A percentile compares a stretch with the other conserved stretches of the same genome.
phyloP scores from a whole-genome alignment of 169 alveolate species.

The Sarcocystis neurona region DNA sequence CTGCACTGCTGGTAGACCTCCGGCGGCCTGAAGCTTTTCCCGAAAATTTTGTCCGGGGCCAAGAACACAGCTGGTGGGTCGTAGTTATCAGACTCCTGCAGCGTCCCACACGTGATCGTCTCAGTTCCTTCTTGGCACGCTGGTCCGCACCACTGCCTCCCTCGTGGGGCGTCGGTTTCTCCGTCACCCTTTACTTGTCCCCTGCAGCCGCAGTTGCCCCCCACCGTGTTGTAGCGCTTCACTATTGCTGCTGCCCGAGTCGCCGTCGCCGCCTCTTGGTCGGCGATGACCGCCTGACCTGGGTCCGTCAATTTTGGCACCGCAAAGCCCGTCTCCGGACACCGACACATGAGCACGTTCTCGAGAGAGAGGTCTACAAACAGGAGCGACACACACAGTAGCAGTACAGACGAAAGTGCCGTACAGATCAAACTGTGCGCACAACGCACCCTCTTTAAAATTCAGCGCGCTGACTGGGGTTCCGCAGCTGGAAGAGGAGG shows the following conservation, averaged over 20 bases:
- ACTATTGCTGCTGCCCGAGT: conserved; percentile 24
- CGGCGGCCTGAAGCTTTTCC: conserved; percentile 81
- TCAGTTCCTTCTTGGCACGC: neutral
- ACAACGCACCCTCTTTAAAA: too few species aligned
- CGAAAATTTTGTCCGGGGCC: conserved; percentile 67
- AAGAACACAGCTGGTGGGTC: conserved; percentile 3
- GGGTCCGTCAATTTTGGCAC: conserved; percentile 78
- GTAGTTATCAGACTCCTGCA: too few species aligned
- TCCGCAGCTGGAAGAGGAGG: too few species aligned
- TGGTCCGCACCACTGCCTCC: too few species aligned
- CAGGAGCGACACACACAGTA: neutral
- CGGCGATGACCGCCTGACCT: conserved; percentile 77
- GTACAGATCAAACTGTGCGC: neutral
- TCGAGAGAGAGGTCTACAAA: conserved; percentile 72
- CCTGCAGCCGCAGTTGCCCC: too few species aligned
- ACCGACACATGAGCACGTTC: conserved; percentile 73
- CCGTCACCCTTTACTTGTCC: neutral
- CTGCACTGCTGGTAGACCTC: conserved; percentile 71
- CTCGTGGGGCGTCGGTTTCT: neutral
- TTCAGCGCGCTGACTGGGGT: too few species aligned
- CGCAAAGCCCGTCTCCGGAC: conserved; percentile 69
- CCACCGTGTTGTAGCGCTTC: too few species aligned
- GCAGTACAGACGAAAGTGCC: too few species aligned
- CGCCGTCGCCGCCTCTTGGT: conserved; percentile 40
- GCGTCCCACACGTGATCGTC: too few species aligned